Base-by-base conservation (phyloP, 495 filamentous ascomycete species). In the Achaetomiella virescens region DNA sequence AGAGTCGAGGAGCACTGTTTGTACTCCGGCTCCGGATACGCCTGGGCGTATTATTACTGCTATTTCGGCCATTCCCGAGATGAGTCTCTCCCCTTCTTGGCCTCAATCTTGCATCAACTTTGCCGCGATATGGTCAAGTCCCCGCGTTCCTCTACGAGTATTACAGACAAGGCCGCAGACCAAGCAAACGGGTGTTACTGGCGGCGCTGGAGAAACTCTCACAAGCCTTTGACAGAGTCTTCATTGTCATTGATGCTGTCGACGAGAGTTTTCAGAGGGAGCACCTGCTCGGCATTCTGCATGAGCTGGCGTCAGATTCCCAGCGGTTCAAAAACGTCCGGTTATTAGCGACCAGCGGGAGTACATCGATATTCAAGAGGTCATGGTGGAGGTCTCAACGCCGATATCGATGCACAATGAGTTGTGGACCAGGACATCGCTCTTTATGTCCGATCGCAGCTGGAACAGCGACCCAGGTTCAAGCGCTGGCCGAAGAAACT, bases 271-370 rank as follows among this genome's bases (percentile, higher is more conserved):
- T 46, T 11, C 35, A 64, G 25, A 35, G 65, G 17, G 47, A 51
- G 8, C 29, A 31, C 17, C 55, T 72, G 11, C 45, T 72, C 0
- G 35, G 24, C 4, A 42, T 67, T 18, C 36, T 73, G 15, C 52
- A 40, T 5, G 48, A 52, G 3, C 47, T 76, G 24, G 63, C 62
- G 8, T 65, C 57, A 17, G 62, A 74, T 8, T 15, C 18, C 9
- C 14, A 40, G 0, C 40, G 61, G 33, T 74, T 76, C 41, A 17
- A 55, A 0, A 70, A 69, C 21, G 55, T 78, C 7, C 65, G 62
- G 2, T 29, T 76, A 3, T 43, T 77, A 12, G 69, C 64, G 31
- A 75, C 74, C 3, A 78, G 76, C 50, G 76, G 11, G 63, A 71
- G 21, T 73, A 79, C 29, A 33, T 46, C 11, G 76, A 78, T 46